Evolutionary conservation across 2,329 filamentous ascomycete genomes (phyloP).

Genomic region (Fusarium globosum): DNA sequence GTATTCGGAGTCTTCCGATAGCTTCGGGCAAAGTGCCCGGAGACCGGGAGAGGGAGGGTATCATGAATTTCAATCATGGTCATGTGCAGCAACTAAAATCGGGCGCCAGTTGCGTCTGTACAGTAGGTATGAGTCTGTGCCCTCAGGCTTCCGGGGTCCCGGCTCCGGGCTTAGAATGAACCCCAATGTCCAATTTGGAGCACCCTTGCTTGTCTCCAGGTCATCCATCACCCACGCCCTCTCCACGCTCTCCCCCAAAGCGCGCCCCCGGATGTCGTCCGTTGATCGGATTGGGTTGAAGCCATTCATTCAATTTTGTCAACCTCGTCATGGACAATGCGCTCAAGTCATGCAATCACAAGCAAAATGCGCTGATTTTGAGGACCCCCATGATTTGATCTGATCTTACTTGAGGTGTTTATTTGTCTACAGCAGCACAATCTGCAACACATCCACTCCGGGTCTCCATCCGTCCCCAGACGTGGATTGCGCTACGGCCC

Average conservation of each 20-base stretch:
- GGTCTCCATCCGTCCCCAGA: slow-evolving; percentile 43
- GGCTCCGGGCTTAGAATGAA: slow-evolving; percentile 33
- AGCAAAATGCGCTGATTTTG: slow-evolving; percentile 43
- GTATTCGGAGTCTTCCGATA: slow-evolving; percentile 19
- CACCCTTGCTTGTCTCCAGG: slow-evolving; percentile 33
- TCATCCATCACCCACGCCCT: slow-evolving; percentile 18
- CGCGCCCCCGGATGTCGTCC: slow-evolving; percentile 14
- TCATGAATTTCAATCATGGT: slow-evolving; percentile 9
- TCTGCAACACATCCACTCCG: slow-evolving; percentile 24
- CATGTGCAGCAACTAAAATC: slow-evolving; percentile 13
- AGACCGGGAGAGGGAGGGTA: background rate
- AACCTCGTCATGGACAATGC: slow-evolving; percentile 34
- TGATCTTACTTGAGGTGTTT: slow-evolving; percentile 10
- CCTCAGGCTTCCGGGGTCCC: slow-evolving; percentile 35
- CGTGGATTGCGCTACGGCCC: slow-evolving; percentile 33
- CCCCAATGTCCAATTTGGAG: slow-evolving; percentile 26
- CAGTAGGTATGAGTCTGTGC: background rate
- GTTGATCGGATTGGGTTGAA: slow-evolving; percentile 27
- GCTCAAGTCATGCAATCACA: slow-evolving; percentile 41
- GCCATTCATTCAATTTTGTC: slow-evolving; percentile 20
- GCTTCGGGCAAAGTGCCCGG: slow-evolving; percentile 25
- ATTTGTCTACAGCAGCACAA: background rate
- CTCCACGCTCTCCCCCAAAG: slow-evolving; percentile 25
- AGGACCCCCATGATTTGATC: slow-evolving; percentile 18
- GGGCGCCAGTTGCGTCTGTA: background rate